A percentile compares a stretch with the other conserved stretches of the same genome.
phyloP scores from a whole-genome alignment of 768 basidiomycete species.

The Amanita fuliginea region DNA sequence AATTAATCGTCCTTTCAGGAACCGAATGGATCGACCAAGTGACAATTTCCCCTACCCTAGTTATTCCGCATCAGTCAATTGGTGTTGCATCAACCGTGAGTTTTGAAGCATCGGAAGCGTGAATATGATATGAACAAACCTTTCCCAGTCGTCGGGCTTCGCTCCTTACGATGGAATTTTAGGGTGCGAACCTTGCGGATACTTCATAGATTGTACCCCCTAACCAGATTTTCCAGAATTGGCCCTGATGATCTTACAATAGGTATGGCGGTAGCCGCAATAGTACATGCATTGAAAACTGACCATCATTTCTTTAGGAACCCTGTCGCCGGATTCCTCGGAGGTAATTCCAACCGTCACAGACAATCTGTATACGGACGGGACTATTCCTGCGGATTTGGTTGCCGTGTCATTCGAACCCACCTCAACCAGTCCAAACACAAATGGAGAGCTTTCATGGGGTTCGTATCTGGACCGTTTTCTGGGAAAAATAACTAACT shows the following conservation, averaged over 20 bases:
- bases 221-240: conserved; percentile 27
- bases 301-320: conserved; percentile 12
- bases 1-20: conserved; percentile 17
- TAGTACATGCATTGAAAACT: background rate
- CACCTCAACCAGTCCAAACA: conserved; percentile 18
- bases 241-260: conserved; percentile 48
- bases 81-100: conserved; percentile 43
- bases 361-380: conserved; percentile 35
- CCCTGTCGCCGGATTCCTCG: conserved; percentile 19
- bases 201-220: conserved; percentile 1
- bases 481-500: conserved; percentile 12
- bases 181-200: conserved; percentile 29
- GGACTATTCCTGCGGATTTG: conserved; percentile 25
- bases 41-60: conserved; percentile 34
- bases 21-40: conserved; percentile 44
- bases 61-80: conserved; percentile 43
- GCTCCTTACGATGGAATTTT: conserved; percentile 50
- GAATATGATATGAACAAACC: background rate
- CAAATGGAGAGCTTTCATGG: conserved; percentile 47
- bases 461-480: conserved; percentile 19
- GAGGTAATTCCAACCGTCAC: conserved; percentile 42
- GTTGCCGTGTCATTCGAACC: conserved; percentile 46
- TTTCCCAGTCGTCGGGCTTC: conserved; percentile 30
- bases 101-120: background rate
- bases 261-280: conserved; percentile 16